Base-by-base conservation (phyloP, 2,329 filamentous ascomycete genomes). In the Ophiosphaerella herpotricha region DNA sequence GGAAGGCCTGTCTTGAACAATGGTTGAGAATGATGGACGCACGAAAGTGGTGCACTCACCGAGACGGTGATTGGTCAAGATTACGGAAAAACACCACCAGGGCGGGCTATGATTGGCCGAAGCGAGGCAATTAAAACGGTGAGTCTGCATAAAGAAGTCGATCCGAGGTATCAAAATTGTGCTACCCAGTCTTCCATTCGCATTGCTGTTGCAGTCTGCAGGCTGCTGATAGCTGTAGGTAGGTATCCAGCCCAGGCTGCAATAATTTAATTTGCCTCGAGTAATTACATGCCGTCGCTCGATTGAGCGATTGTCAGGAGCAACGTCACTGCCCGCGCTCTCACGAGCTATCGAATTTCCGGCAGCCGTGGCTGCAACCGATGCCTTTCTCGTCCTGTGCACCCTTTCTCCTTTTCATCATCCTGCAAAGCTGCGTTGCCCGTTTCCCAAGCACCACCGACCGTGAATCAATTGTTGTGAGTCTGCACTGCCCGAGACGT, bases 331-430 rank as follows among this genome's bases (percentile, higher is more conserved):
- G 23, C 12, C 26, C 26, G 26, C 26, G 26, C 26, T 29, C 26
- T 7, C 26, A 11, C 26, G 46, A 54, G 50, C 53, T 57, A 57
- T 51, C 39, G 52, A 44, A 39, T 39, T 54, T 58, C 41, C 24
- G 52, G 49, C 39, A 42, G 38, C 46, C 34, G 40, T 37, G 40
- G 29, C 31, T 38, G 16, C 37, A 43, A 44, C 54, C 52, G 31
- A 34, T 21, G 18, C 18, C 18, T 21, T 21, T 21, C 18, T 21
- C 18, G 18, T 3, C 18, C 18, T 21, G 41, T 41, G 35, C 48
- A 40, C 46, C 47, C 51, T 11, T 18, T 46, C 51, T 50, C 44
- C 39, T 41, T 46, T 43, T 46, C 35, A 39, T 43, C 39, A 41
- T 29, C 41, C 26, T 43, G 14, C 29, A 8, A 29, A 46, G 21